phyloP scores from a whole-genome alignment of 164 flowering plant species.

The Vitis rotundifolia region DNA sequence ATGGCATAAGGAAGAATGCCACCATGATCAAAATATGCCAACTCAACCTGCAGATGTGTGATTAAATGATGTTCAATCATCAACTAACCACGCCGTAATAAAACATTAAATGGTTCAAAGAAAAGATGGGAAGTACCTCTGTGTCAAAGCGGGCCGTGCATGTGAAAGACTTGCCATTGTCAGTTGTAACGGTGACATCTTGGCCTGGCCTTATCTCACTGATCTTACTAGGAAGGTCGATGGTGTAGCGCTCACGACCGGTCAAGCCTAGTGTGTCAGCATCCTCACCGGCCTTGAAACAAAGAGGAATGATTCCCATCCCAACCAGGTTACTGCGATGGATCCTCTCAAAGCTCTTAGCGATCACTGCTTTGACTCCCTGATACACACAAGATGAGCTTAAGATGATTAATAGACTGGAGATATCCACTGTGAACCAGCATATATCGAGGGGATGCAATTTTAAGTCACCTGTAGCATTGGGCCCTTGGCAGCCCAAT shows the following conservation, averaged over 20 bases:
- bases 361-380: constrained; percentile 51
- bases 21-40: constrained; percentile 39
- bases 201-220: constrained; percentile 47
- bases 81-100: no score
- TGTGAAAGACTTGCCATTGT: constrained; percentile 40
- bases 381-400: neutral
- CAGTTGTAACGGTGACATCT: constrained; percentile 38
- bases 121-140: constrained; percentile 24
- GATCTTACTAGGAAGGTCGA: constrained; percentile 33
- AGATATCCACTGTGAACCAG: no score
- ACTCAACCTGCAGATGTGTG: constrained; percentile 29
- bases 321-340: constrained; percentile 51
- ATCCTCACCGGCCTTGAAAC: constrained; percentile 50
- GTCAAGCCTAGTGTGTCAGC: constrained; percentile 39
- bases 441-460: neutral
- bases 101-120: neutral
- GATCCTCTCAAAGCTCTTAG: constrained; percentile 50
- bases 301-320: constrained; percentile 48
- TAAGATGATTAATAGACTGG: no score
- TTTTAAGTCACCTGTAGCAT: constrained; percentile 53
- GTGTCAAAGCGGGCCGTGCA: constrained; percentile 48
- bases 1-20: constrained; percentile 44
- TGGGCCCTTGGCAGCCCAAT: constrained; percentile 89
- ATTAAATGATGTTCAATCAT: neutral
- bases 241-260: constrained; percentile 39